A percentile compares a stretch with the other conserved stretches of the same genome.
Evolutionary conservation across 176 grass and related monocot genomes (phyloP).

Genomic region (Cocos nucifera): DNA sequence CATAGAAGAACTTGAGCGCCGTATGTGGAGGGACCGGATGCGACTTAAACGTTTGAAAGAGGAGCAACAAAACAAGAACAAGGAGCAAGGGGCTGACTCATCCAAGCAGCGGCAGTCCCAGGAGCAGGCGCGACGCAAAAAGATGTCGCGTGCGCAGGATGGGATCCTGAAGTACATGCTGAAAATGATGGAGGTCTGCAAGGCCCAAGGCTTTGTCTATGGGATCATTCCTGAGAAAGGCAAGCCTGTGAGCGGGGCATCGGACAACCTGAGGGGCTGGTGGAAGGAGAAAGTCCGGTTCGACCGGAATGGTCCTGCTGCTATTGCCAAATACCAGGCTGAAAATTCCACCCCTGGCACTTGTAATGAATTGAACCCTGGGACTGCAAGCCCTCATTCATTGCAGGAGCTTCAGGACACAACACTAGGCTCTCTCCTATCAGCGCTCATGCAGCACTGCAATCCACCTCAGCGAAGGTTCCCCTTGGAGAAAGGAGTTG

Average conservation of each 20-base stretch:
- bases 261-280: conserved; percentile 81
- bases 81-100: conserved; percentile 1
- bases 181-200: conserved; percentile 97
- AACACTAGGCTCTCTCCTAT: conserved; percentile 78
- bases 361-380: neutral
- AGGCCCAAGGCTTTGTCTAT: conserved; percentile 91
- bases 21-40: conserved; percentile 76
- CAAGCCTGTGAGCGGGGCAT: conserved; percentile 82
- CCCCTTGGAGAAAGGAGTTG: conserved; percentile 67
- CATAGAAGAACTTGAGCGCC: conserved; percentile 81
- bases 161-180: conserved; percentile 94
- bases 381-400: conserved; percentile 28
- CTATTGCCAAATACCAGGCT: conserved; percentile 45
- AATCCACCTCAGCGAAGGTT: conserved; percentile 73
- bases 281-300: conserved; percentile 96
- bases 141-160: conserved; percentile 94
- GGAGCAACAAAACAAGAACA: conserved; percentile 23
- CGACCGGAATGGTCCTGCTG: conserved; percentile 78
- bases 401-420: conserved; percentile 85
- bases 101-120: conserved; percentile 27
- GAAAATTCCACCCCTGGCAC: conserved; percentile 14
- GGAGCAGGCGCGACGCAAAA: conserved; percentile 85
- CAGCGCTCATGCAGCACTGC: conserved; percentile 88
- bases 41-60: conserved; percentile 72
- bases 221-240: conserved; percentile 89